phyloP scores from a whole-genome alignment of 2,329 filamentous ascomycete species.

The Coniella vitis region DNA sequence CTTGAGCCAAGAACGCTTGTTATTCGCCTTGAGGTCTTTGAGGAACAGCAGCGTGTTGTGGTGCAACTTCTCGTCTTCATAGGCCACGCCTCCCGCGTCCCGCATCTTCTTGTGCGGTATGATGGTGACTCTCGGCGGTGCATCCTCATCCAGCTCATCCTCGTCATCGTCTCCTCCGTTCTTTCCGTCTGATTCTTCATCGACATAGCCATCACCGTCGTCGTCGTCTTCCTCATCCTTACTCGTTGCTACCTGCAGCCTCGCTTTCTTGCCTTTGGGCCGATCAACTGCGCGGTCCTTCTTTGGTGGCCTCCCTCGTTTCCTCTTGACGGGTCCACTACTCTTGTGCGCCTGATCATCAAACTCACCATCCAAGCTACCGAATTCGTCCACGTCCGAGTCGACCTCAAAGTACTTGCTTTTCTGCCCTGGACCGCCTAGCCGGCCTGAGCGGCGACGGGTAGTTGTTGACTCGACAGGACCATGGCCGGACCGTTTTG shows the following conservation, averaged over 20 bases:
- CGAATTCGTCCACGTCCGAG: too few species aligned
- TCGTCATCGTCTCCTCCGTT: constrained; percentile 30
- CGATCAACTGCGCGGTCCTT: neutral
- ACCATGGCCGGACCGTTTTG: too few species aligned
- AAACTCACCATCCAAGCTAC: too few species aligned
- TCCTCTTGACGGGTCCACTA: neutral
- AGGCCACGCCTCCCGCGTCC: constrained; percentile 36
- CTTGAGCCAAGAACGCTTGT: constrained; percentile 53
- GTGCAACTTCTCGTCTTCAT: constrained; percentile 47
- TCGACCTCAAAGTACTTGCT: constrained; percentile 45
- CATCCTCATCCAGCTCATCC: constrained; percentile 29
- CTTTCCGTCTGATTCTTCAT: constrained; percentile 26
- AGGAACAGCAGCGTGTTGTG: constrained; percentile 53
- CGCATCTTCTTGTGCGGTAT: constrained; percentile 35
- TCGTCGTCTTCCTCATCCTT: constrained; percentile 19
- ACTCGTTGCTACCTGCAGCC: neutral
- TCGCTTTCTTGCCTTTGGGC: constrained; percentile 15
- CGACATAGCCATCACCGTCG: constrained; percentile 25
- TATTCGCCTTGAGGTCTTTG: constrained; percentile 52
- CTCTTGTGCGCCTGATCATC: constrained; percentile 4
- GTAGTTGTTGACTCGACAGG: constrained; percentile 10
- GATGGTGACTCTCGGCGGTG: constrained; percentile 31
- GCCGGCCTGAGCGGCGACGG: constrained; percentile 42
- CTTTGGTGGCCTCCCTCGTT: constrained; percentile 10
- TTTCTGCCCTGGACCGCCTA: constrained; percentile 36